Percentiles rank a stretch among this genome's conserved stretches.
Conservation (phyloP, 495 filamentous ascomycete species). For the Beverwykella pulmonaria region DNA sequence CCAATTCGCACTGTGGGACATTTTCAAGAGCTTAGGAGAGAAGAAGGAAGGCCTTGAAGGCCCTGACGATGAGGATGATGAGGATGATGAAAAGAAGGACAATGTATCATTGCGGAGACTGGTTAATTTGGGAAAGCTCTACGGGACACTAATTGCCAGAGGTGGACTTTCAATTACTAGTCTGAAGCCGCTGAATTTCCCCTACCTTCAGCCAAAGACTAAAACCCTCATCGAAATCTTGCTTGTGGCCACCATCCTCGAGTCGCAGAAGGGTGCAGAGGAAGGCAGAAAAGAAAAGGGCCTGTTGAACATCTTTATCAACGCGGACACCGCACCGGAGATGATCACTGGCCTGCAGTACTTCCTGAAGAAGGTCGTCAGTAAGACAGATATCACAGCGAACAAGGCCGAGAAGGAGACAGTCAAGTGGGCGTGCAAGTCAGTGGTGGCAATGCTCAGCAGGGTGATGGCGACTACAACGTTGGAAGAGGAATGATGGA, state of each 20-base stretch:
- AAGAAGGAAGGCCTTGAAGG: slow-evolving; percentile 60
- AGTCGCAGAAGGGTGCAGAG: slow-evolving; percentile 53
- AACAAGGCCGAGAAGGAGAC: slow-evolving; percentile 61
- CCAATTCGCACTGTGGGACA: slow-evolving; percentile 80
- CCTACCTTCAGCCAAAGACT: slow-evolving; percentile 74
- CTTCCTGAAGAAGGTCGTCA: slow-evolving; percentile 74
- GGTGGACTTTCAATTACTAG: slow-evolving; percentile 64
- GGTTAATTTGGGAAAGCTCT: slow-evolving; percentile 91
- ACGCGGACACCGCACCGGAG: slow-evolving; percentile 60
- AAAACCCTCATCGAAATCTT: slow-evolving; percentile 77
- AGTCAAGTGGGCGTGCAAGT: slow-evolving; percentile 71
- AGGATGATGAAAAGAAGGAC: slow-evolving; percentile 43
- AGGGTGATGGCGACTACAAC: slow-evolving; percentile 19
- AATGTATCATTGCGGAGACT: slow-evolving; percentile 62
- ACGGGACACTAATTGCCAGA: slow-evolving; percentile 70
- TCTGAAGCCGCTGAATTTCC: slow-evolving; percentile 77
- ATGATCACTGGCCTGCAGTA: slow-evolving; percentile 72
- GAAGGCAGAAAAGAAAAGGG: slow-evolving; percentile 53
- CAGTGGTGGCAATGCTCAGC: slow-evolving; percentile 55
- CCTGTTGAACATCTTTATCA: slow-evolving; percentile 67
- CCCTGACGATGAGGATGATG: slow-evolving; percentile 45
- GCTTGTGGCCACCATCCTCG: slow-evolving; percentile 72
- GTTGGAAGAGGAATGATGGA: slow-evolving; percentile 9
- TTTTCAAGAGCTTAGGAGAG: slow-evolving; percentile 86
- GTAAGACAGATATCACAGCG: slow-evolving; percentile 70